phyloP scores from a whole-genome alignment of 1,284 basidiomycete species.

The Psilocybe mexicana region DNA sequence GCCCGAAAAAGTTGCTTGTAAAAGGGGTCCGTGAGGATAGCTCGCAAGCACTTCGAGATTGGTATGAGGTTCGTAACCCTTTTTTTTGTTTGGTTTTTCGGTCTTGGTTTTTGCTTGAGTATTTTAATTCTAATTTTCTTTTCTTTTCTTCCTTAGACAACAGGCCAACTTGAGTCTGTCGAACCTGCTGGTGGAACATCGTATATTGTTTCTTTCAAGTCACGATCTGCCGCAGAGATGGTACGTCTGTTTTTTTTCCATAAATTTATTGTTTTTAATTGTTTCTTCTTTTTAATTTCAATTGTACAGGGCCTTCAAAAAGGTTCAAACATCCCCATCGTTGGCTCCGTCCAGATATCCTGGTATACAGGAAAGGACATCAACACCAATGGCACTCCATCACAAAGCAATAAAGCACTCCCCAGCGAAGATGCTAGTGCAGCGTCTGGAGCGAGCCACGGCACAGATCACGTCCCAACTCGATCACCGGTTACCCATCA shows the following conservation, averaged over 20 bases:
- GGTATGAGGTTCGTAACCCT: slow-evolving; percentile 67
- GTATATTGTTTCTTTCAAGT: slow-evolving; percentile 62
- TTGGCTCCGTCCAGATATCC: slow-evolving; percentile 63
- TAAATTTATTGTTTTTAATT: not conserved
- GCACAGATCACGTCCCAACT: slow-evolving; percentile 2
- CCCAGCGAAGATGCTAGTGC: slow-evolving; percentile 2
- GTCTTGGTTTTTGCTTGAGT: not conserved
- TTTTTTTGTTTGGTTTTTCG: not conserved
- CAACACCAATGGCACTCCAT: slow-evolving; percentile 11
- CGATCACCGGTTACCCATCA: slow-evolving; percentile 15
- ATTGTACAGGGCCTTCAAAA: slow-evolving; percentile 61
- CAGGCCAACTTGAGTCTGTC: slow-evolving; percentile 66
- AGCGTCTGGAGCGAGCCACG: not conserved
- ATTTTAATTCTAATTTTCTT: not conserved
- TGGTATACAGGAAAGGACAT: slow-evolving; percentile 53
- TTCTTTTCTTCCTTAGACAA: slow-evolving; percentile 42
- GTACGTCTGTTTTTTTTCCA: slow-evolving; percentile 34
- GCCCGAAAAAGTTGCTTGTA: slow-evolving; percentile 80
- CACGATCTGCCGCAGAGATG: slow-evolving; percentile 74
- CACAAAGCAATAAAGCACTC: slow-evolving; percentile 13
- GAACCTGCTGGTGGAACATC: slow-evolving; percentile 33
- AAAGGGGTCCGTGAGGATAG: slow-evolving; percentile 63
- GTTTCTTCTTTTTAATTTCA: slow-evolving; percentile 5
- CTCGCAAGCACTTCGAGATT: slow-evolving; percentile 68
- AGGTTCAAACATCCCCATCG: slow-evolving; percentile 59